Evolutionary conservation across 1,139 yeast species (phyloP).

Genomic region (Zygoascus meyerae): DNA sequence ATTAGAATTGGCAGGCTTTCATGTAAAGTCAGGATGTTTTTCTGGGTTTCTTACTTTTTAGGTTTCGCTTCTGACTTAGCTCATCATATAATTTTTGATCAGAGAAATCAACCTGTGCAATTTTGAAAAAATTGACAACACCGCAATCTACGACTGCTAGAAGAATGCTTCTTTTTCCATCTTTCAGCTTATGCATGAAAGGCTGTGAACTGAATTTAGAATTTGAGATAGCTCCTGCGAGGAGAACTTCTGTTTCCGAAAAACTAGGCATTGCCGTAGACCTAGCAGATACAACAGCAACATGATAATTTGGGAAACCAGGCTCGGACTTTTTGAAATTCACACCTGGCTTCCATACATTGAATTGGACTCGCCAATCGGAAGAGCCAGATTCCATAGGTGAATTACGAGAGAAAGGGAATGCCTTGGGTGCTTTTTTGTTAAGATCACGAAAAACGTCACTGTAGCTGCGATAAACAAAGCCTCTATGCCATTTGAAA

Average conservation of each 20-base stretch:
- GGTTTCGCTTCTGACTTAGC: neutral
- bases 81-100: conserved; percentile 22
- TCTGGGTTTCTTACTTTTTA: neutral
- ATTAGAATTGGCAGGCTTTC: neutral
- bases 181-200: conserved; percentile 35
- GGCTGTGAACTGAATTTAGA: conserved; percentile 22
- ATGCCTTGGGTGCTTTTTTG: neutral
- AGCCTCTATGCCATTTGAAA: no score
- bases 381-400: no score
- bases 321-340: conserved; percentile 63
- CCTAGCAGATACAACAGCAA: conserved; percentile 54
- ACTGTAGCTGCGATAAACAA: neutral
- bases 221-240: conserved; percentile 29
- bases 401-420: no score
- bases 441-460: neutral
- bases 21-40: neutral
- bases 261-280: conserved; percentile 49
- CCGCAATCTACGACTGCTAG: conserved; percentile 71
- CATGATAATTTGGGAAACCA: conserved; percentile 69
- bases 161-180: conserved; percentile 50
- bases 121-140: conserved; percentile 56
- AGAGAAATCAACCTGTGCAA: conserved; percentile 57
- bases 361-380: conserved; percentile 34
- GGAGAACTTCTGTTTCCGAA: conserved; percentile 29
- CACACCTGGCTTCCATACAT: conserved; percentile 80